A percentile compares a stretch with the other conserved stretches of the same genome.
These are phyloP conservation scores for Cryptococcus sp. DNA, from an alignment of 1,284 basidiomycete species.

Conservation along the genomic window DNA sequence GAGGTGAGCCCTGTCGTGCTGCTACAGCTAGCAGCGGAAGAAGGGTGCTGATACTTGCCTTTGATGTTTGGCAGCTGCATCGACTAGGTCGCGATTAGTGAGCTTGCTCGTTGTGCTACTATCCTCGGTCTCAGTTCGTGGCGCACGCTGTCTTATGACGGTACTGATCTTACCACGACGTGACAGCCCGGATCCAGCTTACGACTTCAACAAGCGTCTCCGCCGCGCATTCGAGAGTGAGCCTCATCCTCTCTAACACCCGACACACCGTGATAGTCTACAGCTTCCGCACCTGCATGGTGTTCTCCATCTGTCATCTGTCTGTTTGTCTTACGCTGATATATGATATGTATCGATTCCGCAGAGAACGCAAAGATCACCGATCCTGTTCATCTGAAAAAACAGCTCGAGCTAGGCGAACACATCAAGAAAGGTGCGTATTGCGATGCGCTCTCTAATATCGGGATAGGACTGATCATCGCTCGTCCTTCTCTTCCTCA, in stretches of 20 bases:
- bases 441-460: constrained; percentile 1
- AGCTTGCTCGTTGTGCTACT: constrained; percentile 7
- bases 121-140: no score
- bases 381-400: constrained; percentile 72
- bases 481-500: not conserved
- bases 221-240: constrained; percentile 52
- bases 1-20: constrained; percentile 37
- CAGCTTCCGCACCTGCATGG: no score
- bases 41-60: not conserved
- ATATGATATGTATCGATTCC: not conserved
- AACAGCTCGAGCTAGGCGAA: constrained; percentile 74
- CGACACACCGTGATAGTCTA: no score
- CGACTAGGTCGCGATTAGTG: constrained; percentile 53
- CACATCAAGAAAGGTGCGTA: constrained; percentile 82
- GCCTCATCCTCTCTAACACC: constrained; percentile 8
- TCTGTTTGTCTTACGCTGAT: not conserved
- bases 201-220: constrained; percentile 52
- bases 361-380: constrained; percentile 72
- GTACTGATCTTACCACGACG: no score
- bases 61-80: constrained; percentile 38
- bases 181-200: constrained; percentile 48
- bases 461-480: not conserved
- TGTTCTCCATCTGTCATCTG: not conserved
- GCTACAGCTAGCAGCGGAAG: not conserved
- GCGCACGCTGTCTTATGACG: no score